A percentile compares a stretch with the other conserved stretches of the same genome.
Conservation (phyloP, 2,329 filamentous ascomycete genomes). For the Neopestalotiopsis clavispora region DNA sequence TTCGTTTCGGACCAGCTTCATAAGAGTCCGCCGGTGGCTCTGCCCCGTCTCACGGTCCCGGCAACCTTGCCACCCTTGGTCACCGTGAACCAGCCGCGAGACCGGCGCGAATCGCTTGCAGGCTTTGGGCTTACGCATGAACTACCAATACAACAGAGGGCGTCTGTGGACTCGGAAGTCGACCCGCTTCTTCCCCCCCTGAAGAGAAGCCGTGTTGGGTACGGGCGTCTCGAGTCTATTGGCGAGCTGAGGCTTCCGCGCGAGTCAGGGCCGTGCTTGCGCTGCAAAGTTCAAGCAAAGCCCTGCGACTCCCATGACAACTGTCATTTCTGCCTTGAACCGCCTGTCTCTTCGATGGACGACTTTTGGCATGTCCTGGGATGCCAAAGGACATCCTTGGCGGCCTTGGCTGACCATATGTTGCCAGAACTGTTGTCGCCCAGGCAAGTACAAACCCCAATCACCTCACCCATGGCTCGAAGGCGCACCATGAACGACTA, state of each 20-base stretch:
- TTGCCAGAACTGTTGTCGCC: conserved; percentile 55
- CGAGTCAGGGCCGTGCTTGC: conserved; percentile 54
- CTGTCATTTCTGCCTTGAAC: conserved; percentile 51
- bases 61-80: conserved; percentile 41
- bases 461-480: conserved; percentile 54
- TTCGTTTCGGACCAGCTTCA: conserved; percentile 39
- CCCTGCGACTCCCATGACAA: conserved; percentile 57
- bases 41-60: conserved; percentile 43
- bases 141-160: conserved; percentile 40
- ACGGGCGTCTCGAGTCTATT: conserved; percentile 60
- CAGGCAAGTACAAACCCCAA: conserved; percentile 53
- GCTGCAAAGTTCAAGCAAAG: conserved; percentile 52
- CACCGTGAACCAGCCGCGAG: conserved; percentile 38
- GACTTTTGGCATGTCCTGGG: conserved; percentile 55
- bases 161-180: conserved; percentile 50
- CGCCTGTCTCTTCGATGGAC: conserved; percentile 40
- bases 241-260: conserved; percentile 57
- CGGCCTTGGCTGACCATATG: conserved; percentile 52
- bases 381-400: conserved; percentile 55
- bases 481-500: conserved; percentile 58
- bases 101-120: conserved; percentile 46
- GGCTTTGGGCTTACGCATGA: conserved; percentile 47
- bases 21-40: conserved; percentile 44
- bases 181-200: conserved; percentile 60
- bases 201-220: conserved; percentile 57